phyloP scores from a whole-genome alignment of 306 rosid genomes.

The Lathyrus tuberosus region DNA sequence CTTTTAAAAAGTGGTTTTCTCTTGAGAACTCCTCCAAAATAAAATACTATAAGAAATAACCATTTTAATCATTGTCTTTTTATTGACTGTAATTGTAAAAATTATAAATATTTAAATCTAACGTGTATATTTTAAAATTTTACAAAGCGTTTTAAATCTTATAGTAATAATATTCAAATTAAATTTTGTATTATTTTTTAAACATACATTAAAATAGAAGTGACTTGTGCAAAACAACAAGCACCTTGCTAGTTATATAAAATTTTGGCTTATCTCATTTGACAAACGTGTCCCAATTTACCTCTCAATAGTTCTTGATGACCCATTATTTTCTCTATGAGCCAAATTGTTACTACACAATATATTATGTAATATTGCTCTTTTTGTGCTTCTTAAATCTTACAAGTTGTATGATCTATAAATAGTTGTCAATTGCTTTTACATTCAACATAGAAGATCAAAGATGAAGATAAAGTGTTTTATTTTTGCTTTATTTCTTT shows the following conservation, averaged over 20 bases:
- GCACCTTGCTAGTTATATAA: not conserved
- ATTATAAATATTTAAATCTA: not conserved
- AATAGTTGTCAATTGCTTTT: not conserved
- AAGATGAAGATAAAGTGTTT: not conserved
- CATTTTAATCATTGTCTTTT: no score
- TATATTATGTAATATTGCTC: not conserved
- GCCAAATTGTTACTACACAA: not conserved
- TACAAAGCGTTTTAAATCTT: no score
- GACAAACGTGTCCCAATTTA: not conserved
- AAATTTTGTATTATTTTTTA: not conserved
- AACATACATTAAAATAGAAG: not conserved
- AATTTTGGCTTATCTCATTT: not conserved
- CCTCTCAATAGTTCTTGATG: not conserved
- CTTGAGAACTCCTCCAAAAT: no score
- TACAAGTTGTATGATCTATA: not conserved
- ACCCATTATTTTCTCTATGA: not conserved
- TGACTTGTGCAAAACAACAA: not conserved
- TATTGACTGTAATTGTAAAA: no score
- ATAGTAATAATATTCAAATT: no score
- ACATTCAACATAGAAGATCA: not conserved
- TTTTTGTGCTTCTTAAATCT: not conserved
- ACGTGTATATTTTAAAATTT: not conserved
- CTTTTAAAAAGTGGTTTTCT: no score
- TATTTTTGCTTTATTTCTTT: not conserved
- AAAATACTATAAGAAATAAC: no score